Evolutionary conservation across 305 asterid species (phyloP), one percentile per base, ranked within the genome.

Genomic region (Solanum hybrid): DNA sequence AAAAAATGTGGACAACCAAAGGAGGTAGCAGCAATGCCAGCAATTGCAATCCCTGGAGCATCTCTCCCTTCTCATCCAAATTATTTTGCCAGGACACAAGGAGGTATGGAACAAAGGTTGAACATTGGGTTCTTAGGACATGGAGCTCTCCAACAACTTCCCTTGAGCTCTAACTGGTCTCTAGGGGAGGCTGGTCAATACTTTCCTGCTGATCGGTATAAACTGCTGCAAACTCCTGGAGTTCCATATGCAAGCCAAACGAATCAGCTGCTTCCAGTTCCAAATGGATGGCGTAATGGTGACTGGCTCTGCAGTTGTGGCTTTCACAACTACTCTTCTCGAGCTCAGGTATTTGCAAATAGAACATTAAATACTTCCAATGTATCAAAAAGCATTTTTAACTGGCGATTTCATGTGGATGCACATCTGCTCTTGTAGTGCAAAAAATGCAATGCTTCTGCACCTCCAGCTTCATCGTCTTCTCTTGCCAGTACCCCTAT

Each of bases 1-100:
- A 97, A 97, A 94, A 97, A 97, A 94, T 97, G 98, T 94, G 98
- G 98, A 89, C 98, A 95, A 94, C 97, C 95, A 89, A 96, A 96
- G 98, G 98, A 94, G 96, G 91, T 96, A 93, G 96, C 98, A 92
- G 96, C 98, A 93, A 96, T 97, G 97, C 96, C 98, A 90, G 98
- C 97, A 88, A 92, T 95, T 92, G 96, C 98, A 93, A 91, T 95
- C 92, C 97, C 94, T 82, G 97, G 98, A 91, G 96, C 95, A 92
- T 93, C 99, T 93, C 92, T 94, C 83, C 94, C 95, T 92, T 94
- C 97, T 94, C 96, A 95, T 94, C 93, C 98, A 86, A 95, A 92
- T 94, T 96, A 95, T 95, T 96, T 96, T 95, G 93, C 96, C 96
- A 95, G 98, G 96, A 93, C 95, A 90, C 95, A 92, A 88, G 95